These are phyloP conservation scores for Cucumis hystrix DNA, from an alignment of 306 rosid species.

Conservation along the genomic window DNA sequence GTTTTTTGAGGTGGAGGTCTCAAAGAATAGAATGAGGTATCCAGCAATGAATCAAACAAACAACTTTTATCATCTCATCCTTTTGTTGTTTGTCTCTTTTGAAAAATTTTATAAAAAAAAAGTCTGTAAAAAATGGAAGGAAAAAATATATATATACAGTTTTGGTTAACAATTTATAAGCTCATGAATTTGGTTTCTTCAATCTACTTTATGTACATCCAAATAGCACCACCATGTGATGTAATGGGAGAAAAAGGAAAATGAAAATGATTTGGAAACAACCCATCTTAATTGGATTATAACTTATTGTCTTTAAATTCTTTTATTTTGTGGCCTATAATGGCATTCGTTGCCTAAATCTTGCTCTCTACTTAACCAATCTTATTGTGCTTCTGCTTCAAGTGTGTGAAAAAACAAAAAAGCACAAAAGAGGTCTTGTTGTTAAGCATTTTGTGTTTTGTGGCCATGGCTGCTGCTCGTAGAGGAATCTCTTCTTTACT, in stretches of 20 bases:
- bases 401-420: too few species aligned
- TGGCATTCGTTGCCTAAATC: not conserved
- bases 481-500: constrained; percentile 34
- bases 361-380: not conserved
- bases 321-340: not conserved
- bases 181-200: not conserved
- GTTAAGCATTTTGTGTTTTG: not conserved
- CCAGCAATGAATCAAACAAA: not conserved
- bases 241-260: not conserved
- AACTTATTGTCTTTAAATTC: not conserved
- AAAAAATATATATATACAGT: too few species aligned
- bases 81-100: not conserved
- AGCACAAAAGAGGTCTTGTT: too few species aligned
- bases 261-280: not conserved
- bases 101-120: too few species aligned
- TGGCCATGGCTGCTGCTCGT: constrained; percentile 65
- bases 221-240: not conserved
- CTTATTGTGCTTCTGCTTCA: not conserved
- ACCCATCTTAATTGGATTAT: not conserved
- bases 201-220: not conserved
- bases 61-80: not conserved
- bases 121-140: too few species aligned
- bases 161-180: not conserved
- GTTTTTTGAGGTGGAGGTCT: not conserved
- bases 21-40: not conserved